Conservation (phyloP, 495 filamentous ascomycete genomes). For the Aspergillus sclerotioniger region DNA sequence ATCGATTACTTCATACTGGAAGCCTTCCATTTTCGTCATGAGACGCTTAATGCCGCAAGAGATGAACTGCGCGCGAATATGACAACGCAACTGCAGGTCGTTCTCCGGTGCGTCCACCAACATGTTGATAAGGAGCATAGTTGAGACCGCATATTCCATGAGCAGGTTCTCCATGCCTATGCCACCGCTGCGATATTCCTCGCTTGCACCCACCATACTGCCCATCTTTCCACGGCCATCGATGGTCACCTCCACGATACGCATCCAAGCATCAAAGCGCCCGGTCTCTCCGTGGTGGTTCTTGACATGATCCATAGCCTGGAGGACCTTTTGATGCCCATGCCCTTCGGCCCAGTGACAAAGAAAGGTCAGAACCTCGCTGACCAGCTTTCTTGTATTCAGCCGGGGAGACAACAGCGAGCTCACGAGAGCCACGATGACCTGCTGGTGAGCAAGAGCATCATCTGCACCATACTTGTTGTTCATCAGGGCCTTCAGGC, state of each 20-base stretch:
- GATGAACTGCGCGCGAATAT: constrained; percentile 94
- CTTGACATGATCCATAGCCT: constrained; percentile 91
- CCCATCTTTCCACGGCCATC: constrained; percentile 99
- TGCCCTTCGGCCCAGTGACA: constrained; percentile 95
- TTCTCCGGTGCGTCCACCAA: constrained; percentile 86
- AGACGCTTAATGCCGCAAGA: constrained; percentile 95
- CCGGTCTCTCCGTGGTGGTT: constrained; percentile 87
- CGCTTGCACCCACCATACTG: constrained; percentile 91
- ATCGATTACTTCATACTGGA: constrained; percentile 97
- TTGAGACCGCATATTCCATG: constrained; percentile 98
- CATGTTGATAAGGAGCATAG: constrained; percentile 95
- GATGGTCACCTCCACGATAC: constrained; percentile 94
- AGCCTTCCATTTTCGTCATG: constrained; percentile 93
- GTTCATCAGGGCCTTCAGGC: constrained; percentile 95
- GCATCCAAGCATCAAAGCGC: constrained; percentile 98
- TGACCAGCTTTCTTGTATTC: constrained; percentile 91
- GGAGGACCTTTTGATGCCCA: constrained; percentile 91
- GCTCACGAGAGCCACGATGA: constrained; percentile 83
- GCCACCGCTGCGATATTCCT: constrained; percentile 93
- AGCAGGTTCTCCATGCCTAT: constrained; percentile 98
- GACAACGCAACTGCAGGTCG: constrained; percentile 86
- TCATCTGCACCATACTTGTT: constrained; percentile 98
- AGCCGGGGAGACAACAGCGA: constrained; percentile 86
- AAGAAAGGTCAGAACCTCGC: constrained; percentile 93
- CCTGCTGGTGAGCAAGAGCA: constrained; percentile 85